Conservation (phyloP, 306 rosid genomes). For the Sophora flavescens region DNA sequence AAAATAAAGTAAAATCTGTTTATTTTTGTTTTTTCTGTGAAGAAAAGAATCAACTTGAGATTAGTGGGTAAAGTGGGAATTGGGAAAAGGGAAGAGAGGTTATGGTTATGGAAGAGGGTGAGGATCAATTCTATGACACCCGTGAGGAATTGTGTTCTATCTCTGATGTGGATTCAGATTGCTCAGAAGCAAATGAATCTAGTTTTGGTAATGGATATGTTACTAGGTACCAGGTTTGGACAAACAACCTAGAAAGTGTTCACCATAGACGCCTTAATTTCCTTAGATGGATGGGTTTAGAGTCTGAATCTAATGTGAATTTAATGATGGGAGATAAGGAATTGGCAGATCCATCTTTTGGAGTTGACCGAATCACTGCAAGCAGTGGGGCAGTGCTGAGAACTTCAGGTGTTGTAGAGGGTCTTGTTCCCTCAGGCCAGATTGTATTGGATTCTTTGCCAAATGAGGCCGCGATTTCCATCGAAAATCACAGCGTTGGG, state of each 20-base stretch:
- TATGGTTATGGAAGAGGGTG: constrained; percentile 54
- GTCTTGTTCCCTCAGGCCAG: constrained; percentile 32
- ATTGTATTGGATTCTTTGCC: constrained; percentile 52
- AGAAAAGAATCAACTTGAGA: constrained; percentile 39
- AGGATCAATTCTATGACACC: constrained; percentile 73
- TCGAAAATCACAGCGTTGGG: constrained; percentile 46
- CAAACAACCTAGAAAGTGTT: constrained; percentile 59
- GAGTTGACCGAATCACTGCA: constrained; percentile 56
- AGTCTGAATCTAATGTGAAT: constrained; percentile 41
- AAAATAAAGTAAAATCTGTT: constrained; percentile 17
- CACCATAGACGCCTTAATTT: constrained; percentile 67
- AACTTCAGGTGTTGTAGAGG: constrained; percentile 51
- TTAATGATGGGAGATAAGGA: constrained; percentile 46
- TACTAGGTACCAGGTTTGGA: constrained; percentile 57
- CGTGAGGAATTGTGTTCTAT: constrained; percentile 75
- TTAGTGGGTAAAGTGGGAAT: constrained; percentile 29
- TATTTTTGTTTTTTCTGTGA: neutral
- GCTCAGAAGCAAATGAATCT: constrained; percentile 56
- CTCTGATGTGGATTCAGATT: constrained; percentile 66
- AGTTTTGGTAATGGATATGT: constrained; percentile 44
- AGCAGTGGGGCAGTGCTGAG: constrained; percentile 61
- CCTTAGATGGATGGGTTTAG: constrained; percentile 71
- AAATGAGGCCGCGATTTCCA: constrained; percentile 46
- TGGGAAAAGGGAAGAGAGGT: neutral
- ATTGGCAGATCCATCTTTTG: constrained; percentile 38